Evolutionary conservation across 805 yeast genomes (phyloP), one percentile per base, ranked within the genome.

Genomic region (Sugiyamaella boreocaroliniensis): DNA sequence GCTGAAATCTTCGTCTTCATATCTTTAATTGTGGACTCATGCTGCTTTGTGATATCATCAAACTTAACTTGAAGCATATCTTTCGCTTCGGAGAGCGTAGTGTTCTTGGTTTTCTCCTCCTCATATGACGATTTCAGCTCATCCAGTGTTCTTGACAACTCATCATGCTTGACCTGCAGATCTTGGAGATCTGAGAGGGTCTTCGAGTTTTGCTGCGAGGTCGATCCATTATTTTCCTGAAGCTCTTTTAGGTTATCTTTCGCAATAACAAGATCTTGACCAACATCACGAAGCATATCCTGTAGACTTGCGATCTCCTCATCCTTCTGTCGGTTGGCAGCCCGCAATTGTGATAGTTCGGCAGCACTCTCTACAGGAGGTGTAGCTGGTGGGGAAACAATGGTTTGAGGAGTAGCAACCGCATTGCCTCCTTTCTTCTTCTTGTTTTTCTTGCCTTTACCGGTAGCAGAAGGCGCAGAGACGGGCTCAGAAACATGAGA

Each of bases 221-320:
- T 52, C 51, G 37, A 32, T n/a, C 26, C 46, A 9, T 5, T n/a
- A 9, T n/a, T 22, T 5, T 22, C 46, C 34, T n/a, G 19, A 42
- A 18, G n/a, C 14, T 46, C 65, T 59, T 84, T 83, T 18, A 82
- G 49, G 50, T 79, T 70, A 45, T 85, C 88, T 57, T 78, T 80
- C 0, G 89, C 80, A 4, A 78, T 76, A 1, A 89, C 95, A 7
- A 89, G 72, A 48, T 88, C 95, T 61, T 86, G 79, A 1, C 97
- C 97, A 26, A 89, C 75, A 52, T 79, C 81, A 57, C 77, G 77
- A 50, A 90, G 66, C 87, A 85, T 86, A 53, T 89, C 97, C 61
- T 82, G 79, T 49, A 86, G 73, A 49, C 74, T 76, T 46, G 81
- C 89, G 15, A 89, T 70, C 61, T 89, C 96, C 51, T 80, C 86